phyloP scores from a whole-genome alignment of 2,329 filamentous ascomycete genomes.

The Didymella exigua region DNA sequence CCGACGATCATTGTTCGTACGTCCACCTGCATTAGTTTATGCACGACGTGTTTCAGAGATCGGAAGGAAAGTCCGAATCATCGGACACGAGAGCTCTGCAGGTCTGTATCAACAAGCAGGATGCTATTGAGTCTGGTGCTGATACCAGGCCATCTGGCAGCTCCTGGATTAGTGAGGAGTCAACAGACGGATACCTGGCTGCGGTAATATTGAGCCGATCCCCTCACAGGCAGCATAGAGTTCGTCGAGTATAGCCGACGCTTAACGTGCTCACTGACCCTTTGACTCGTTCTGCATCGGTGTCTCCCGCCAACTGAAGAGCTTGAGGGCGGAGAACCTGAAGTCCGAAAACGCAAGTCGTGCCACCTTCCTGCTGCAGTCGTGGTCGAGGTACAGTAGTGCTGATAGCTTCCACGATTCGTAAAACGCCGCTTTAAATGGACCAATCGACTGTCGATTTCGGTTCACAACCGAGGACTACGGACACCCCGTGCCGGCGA shows the following conservation, averaged over 20 bases:
- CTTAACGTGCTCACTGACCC: not conserved
- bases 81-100: not conserved
- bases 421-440: not conserved
- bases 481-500: not conserved
- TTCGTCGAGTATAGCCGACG: not conserved
- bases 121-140: not conserved
- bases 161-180: not conserved
- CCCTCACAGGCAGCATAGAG: not conserved
- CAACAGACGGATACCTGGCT: not conserved
- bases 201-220: not conserved
- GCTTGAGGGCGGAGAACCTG: not conserved
- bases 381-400: constrained; percentile 2
- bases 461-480: constrained; percentile 7
- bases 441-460: constrained; percentile 4
- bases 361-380: constrained; percentile 1
- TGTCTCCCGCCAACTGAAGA: not conserved
- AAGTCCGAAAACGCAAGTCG: not conserved
- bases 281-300: not conserved
- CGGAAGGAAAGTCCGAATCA: not conserved
- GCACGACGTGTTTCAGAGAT: not conserved
- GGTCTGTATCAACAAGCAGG: not conserved
- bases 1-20: not conserved
- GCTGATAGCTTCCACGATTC: constrained; percentile 4
- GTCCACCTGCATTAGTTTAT: not conserved
- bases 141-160: not conserved